phyloP scores from a whole-genome alignment of 1,139 yeast genomes.

The Lodderomyces jiufengensis region DNA sequence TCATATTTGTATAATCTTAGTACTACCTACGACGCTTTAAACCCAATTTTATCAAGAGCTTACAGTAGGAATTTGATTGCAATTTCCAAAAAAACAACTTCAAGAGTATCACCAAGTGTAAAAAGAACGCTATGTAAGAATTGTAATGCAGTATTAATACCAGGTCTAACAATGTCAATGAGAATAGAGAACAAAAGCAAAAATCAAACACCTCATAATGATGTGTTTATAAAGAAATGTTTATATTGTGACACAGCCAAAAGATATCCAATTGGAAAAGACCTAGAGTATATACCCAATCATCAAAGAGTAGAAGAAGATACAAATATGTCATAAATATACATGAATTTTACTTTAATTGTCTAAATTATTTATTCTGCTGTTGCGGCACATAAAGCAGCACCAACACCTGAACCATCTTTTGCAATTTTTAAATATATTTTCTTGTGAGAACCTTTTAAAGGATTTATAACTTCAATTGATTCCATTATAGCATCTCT shows the following conservation, averaged over 20 bases:
- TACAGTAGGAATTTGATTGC: constrained; percentile 44
- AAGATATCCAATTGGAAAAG: constrained; percentile 35
- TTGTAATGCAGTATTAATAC: constrained; percentile 47
- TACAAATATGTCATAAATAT: too few species aligned
- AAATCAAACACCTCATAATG: constrained; percentile 23
- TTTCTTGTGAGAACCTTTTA: constrained; percentile 66
- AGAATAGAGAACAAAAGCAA: constrained; percentile 28
- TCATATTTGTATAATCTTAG: constrained; percentile 57
- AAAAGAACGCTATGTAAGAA: constrained; percentile 61
- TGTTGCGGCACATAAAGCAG: constrained; percentile 75
- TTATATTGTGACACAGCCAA: constrained; percentile 22
- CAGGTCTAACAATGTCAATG: constrained; percentile 42
- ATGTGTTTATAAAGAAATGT: constrained; percentile 32
- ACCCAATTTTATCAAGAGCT: constrained; percentile 42
- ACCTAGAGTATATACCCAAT: constrained; percentile 27
- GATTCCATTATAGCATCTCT: constrained; percentile 75
- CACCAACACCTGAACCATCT: constrained; percentile 96
- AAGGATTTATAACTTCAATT: constrained; percentile 62
- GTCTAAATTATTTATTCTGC: constrained; percentile 1
- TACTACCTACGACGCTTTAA: constrained; percentile 18
- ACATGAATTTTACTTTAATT: too few species aligned
- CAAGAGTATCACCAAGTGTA: constrained; percentile 56
- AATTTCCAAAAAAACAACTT: constrained; percentile 61
- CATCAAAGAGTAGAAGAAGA: constrained; percentile 19
- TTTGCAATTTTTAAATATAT: constrained; percentile 76